Evolutionary conservation across 192 early-diverging fungal species (phyloP), one percentile per base, ranked within the genome.

Genomic region (Allomyces arbusculus): DNA sequence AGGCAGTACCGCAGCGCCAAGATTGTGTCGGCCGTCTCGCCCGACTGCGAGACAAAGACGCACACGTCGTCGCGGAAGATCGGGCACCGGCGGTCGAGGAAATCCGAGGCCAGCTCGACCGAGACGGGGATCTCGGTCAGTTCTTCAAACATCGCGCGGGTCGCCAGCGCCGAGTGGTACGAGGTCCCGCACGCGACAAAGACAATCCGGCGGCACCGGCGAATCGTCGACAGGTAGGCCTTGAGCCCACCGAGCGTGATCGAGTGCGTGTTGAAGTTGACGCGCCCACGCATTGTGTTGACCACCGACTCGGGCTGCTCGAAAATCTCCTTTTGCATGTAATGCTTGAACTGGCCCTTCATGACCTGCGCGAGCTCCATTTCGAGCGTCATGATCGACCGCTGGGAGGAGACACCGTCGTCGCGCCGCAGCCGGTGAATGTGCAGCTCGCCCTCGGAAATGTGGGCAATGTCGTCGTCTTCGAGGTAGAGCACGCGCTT

Each of bases 1-100:
- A 91, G 72, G 77, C 94, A 98, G 86, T 98, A 98, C 71, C 91
- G 87, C 78, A 98, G 86, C 24, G 94, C 94, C 23, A 97, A 77
- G 69, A 98, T 91, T 65, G 95, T 98, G 75, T 98, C 95, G 63
- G 90, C 91, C 16, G 95, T 98, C 78, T 98, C 95, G 67, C 95
- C 95, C 20, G 90, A 93, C 79, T 98, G 95, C 71, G 95, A 97
- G 23, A 98, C 89, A 82, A 97, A 98, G 45, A 98, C 87, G 72
- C 95, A 98, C 45, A 97, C 94, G 81, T 98, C 95, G 70, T 98
- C 95, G 77, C 95, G 89, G 88, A 98, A 98, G 69, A 98, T 92
- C 58, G 95, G 95, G 58, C 86, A 89, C 73, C 86, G 85, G 74
- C 91, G 82, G 79, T 98, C 95, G 70, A 98, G 80, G 75, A 98